phyloP scores from a whole-genome alignment of 345 rosid genomes.

The Salix udensis region DNA sequence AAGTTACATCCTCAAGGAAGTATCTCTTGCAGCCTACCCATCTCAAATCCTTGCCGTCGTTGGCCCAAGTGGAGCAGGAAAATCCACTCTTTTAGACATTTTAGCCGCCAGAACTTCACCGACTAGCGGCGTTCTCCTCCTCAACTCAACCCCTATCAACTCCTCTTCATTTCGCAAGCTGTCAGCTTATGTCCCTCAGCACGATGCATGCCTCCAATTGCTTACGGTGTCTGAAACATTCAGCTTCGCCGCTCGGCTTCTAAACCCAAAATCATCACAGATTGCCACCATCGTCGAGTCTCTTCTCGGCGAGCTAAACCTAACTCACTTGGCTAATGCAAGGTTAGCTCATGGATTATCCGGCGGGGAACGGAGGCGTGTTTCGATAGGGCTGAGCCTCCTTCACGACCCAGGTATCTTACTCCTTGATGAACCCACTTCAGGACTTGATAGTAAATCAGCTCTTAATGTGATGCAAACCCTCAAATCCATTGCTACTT shows the following conservation, averaged over 20 bases:
- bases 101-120: conserved; percentile 80
- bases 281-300: conserved; percentile 37
- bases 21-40: conserved; percentile 72
- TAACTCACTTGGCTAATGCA: conserved; percentile 52
- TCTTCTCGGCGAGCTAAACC: conserved; percentile 60
- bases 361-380: conserved; percentile 82
- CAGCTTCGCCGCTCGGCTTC: conserved; percentile 63
- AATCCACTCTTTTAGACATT: conserved; percentile 91
- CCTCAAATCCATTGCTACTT: conserved; percentile 56
- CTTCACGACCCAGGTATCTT: conserved; percentile 81
- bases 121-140: conserved; percentile 57
- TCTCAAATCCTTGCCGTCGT: conserved; percentile 87
- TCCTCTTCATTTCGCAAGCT: conserved; percentile 79
- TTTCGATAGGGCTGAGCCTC: conserved; percentile 80
- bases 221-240: conserved; percentile 84
- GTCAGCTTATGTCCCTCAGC: conserved; percentile 87
- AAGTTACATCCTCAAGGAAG: conserved; percentile 53
- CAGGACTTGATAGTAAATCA: conserved; percentile 79
- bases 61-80: conserved; percentile 96
- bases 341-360: conserved; percentile 57
- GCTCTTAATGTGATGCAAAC: conserved; percentile 71
- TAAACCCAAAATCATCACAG: conserved; percentile 42
- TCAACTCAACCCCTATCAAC: conserved; percentile 66
- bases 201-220: conserved; percentile 64
- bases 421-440: conserved; percentile 92